Conservation (phyloP, 2,329 filamentous ascomycete species). For the Botrytis tulipae region DNA sequence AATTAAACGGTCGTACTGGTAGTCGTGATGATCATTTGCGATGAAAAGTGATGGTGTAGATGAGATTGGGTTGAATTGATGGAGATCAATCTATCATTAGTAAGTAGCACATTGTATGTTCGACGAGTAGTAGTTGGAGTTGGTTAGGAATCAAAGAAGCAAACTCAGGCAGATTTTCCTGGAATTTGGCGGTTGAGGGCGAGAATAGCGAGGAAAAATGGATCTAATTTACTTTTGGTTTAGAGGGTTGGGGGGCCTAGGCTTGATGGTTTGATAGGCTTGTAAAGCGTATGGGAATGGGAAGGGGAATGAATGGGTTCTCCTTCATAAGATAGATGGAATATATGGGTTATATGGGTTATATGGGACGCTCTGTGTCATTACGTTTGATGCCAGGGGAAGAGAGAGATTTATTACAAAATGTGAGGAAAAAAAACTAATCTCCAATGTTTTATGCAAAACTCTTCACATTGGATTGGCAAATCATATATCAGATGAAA, state of each 20-base stretch:
- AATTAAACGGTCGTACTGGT: constrained; percentile 1
- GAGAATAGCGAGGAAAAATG: constrained; percentile 2
- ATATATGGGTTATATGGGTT: neutral
- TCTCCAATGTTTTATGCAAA: constrained; percentile 13
- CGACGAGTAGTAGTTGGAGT: neutral
- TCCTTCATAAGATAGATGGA: neutral
- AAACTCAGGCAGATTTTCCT: neutral
- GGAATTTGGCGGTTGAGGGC: neutral
- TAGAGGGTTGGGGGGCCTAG: neutral
- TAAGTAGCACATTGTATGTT: neutral
- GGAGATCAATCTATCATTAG: constrained; percentile 14
- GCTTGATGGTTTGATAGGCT: neutral
- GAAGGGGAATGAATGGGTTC: neutral
- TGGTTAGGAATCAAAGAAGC: neutral
- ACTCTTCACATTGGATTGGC: neutral
- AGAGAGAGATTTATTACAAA: neutral
- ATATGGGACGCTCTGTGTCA: neutral
- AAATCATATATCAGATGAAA: neutral
- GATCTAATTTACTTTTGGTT: constrained; percentile 9
- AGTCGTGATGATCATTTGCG: constrained; percentile 16
- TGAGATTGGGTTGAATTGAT: constrained; percentile 2
- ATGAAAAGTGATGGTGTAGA: constrained; percentile 2
- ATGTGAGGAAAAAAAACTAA: neutral
- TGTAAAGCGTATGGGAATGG: neutral
- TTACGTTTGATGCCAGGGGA: neutral